Percentiles rank a stretch among this genome's conserved stretches.
These are phyloP conservation scores for Boletus rubescentipes DNA, from an alignment of 768 basidiomycete species.

Conservation along the genomic window DNA sequence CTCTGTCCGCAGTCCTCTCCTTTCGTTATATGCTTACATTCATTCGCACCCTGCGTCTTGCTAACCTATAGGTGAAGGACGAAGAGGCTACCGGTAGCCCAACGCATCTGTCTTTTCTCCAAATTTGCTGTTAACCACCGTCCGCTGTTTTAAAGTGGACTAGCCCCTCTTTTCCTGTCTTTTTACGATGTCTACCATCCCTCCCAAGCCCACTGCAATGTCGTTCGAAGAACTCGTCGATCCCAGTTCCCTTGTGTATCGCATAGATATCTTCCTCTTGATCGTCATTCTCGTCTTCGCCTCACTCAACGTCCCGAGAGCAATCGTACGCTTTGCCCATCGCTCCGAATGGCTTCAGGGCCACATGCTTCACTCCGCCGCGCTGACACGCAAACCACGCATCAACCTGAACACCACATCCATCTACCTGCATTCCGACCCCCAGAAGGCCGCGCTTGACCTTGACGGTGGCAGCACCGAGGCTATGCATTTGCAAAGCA, in stretches of 20 bases:
- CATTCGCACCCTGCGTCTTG: not conserved
- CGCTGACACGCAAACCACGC: constrained; percentile 1
- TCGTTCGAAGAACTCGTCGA: not conserved
- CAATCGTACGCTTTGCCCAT: constrained; percentile 49
- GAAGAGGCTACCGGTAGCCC: not conserved
- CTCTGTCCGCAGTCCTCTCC: not conserved
- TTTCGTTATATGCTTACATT: not conserved
- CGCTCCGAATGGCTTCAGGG: constrained; percentile 53
- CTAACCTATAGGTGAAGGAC: not conserved
- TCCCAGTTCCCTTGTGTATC: constrained; percentile 28
- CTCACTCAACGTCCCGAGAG: constrained; percentile 47
- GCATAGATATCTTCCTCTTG: constrained; percentile 47
- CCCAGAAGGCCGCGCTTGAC: constrained; percentile 9
- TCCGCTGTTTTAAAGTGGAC: constrained; percentile 11
- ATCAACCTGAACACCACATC: constrained; percentile 17
- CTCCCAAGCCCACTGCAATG: not conserved
- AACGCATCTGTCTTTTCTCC: not conserved
- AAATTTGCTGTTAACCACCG: too few species aligned
- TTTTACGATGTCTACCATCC: constrained; percentile 13
- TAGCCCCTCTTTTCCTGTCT: constrained; percentile 4
- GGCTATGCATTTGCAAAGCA: constrained; percentile 3
- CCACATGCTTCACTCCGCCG: constrained; percentile 39
- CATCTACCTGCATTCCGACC: constrained; percentile 14
- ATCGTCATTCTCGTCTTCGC: constrained; percentile 40
- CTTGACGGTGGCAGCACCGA: constrained; percentile 19